phyloP scores from a whole-genome alignment of 257 asterid species.

The Solanum gracilifrons region DNA sequence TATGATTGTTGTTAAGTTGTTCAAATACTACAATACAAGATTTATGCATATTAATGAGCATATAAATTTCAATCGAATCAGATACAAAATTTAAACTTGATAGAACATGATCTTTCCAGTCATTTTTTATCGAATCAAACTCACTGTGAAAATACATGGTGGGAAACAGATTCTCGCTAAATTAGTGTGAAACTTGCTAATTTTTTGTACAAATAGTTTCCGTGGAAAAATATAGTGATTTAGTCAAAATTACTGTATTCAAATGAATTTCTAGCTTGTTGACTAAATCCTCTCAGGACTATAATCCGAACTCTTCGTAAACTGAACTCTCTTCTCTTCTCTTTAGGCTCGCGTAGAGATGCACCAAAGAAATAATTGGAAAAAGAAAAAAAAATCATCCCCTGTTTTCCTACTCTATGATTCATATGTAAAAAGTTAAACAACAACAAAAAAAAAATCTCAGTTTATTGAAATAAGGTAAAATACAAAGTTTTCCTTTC shows the following conservation, averaged over 20 bases:
- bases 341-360: background rate
- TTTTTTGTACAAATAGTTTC: too few species aligned
- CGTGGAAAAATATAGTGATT: too few species aligned
- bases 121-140: too few species aligned
- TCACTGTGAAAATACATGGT: background rate
- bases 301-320: too few species aligned
- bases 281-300: too few species aligned
- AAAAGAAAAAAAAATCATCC: background rate
- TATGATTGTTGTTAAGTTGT: background rate
- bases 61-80: background rate
- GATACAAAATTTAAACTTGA: background rate
- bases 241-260: background rate
- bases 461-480: background rate
- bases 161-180: too few species aligned
- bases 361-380: background rate
- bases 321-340: background rate
- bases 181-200: background rate
- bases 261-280: background rate
- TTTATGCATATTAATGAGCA: background rate
- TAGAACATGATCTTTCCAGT: too few species aligned
- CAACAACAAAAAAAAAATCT: background rate
- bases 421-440: background rate
- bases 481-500: background rate
- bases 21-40: background rate
- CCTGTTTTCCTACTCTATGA: background rate